Evolutionary conservation across 495 filamentous ascomycete genomes (phyloP), one percentile per base, ranked within the genome.

Genomic region (Haplographium delicatum): DNA sequence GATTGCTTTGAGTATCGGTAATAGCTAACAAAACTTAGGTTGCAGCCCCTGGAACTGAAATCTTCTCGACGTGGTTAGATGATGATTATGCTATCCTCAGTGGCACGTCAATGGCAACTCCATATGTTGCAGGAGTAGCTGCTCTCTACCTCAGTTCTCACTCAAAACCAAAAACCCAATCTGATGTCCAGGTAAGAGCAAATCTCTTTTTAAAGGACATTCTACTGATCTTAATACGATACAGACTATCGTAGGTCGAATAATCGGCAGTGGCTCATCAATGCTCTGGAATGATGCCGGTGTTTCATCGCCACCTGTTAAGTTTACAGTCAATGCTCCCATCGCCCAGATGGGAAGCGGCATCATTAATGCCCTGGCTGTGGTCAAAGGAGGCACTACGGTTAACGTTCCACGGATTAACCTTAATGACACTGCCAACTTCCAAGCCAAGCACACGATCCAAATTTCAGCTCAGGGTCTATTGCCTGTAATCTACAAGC

Each of bases 71-170:
- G 5, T 69, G 64, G 20, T 46, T 68, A 5, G 65, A 73, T 41
- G 38, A 42, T 26, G 39, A 60, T 4, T 68, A 65, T n/a, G 65
- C 55, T 3, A 53, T 68, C 6, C 52, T 73, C n/a, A 68, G 62
- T 28, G 77, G 77, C 47, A 80, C 77, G 0, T 76, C 72, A 22
- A 72, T 73, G 72, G 69, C 77, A 4, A 61, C 68, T 25, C 76
- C 77, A 5, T 75, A 74, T 51, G 37, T 35, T 16, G 44, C 15
- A 23, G 44, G 28, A 9, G 27, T 18, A 10, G 18, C 19, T 47
- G 44, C 44, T 19, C 42, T 45, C n/a, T 20, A 7, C 20, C n/a
- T n/a, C n/a, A n/a, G n/a, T n/a, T n/a, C n/a, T n/a, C n/a, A n/a
- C n/a, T n/a, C n/a, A n/a, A n/a, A n/a, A n/a, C n/a, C n/a, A n/a